Base-by-base conservation (phyloP, 2,329 filamentous ascomycete species). In the Aspergillus sp. region DNA sequence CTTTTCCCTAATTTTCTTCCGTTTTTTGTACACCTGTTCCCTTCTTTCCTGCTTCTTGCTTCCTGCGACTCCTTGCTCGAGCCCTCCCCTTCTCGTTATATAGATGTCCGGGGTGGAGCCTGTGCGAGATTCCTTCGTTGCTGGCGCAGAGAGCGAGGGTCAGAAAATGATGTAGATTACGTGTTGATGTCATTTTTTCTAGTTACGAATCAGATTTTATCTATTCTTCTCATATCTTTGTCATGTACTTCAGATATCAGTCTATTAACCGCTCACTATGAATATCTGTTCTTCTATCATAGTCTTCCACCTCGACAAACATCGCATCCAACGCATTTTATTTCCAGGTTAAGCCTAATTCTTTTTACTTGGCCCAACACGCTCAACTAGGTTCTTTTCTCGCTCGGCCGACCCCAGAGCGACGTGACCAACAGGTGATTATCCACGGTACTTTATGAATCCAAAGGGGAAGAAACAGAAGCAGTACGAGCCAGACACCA, bases 401-500 rank as follows among this genome's bases (percentile, higher is more conserved):
- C 14, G 6, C 17, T 42, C 40, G 14, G n/a, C 10, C 14, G 21
- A 41, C 14, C 4, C n/a, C n/a, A 34, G 40, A 48, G 9, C 13
- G 11, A 19, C 20, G 29, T 16, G n/a, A 14, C n/a, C n/a, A 17
- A 25, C 10, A n/a, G 31, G 48, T 49, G 46, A 58, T 57, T 56
- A 58, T 57, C 49, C 50, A 54, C 42, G 43, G 50, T 34, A 53
- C 47, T n/a, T n/a, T 46, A 21, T 41, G 40, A 19, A 42, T 19
- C 19, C 40, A 19, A 16, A 40, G 19, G 11, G 17, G 14, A 5
- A 17, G 19, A 21, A 42, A 25, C n/a, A 49, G 29, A 48, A 52
- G 38, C 52, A 49, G 53, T 48, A 45, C 32, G 38, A 54, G 49
- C 50, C 36, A 54, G 52, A 54, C 55, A 53, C 53, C 60, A 59